These are phyloP conservation scores for Cryptococcus sp. DNA, from an alignment of 1,284 basidiomycete genomes.

Conservation along the genomic window DNA sequence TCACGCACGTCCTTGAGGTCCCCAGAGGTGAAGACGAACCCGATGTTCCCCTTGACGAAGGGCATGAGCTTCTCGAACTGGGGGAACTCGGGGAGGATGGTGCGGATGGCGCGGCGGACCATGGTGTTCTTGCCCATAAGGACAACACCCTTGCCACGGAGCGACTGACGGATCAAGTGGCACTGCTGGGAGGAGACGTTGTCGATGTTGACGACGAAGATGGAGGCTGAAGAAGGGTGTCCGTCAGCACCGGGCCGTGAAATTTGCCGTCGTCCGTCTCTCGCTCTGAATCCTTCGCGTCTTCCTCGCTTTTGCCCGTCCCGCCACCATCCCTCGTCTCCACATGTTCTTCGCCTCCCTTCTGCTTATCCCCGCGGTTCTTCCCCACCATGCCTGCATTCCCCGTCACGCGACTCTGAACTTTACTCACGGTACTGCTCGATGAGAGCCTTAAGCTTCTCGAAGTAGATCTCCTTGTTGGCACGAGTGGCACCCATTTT, in stretches of 20 bases:
- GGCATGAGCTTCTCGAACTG: conserved; percentile 96
- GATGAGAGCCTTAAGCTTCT: conserved; percentile 90
- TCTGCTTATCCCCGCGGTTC: neutral
- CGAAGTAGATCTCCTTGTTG: conserved; percentile 91
- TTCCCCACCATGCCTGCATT: neutral
- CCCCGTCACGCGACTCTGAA: neutral
- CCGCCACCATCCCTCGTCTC: neutral
- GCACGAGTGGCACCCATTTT: conserved; percentile 88
- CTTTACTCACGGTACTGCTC: conserved; percentile 76
- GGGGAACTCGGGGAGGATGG: conserved; percentile 83
- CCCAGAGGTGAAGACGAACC: conserved; percentile 92
- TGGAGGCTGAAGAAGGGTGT: conserved; percentile 64
- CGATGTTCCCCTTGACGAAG: conserved; percentile 94
- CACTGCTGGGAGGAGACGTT: conserved; percentile 99
- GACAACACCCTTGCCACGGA: conserved; percentile 94
- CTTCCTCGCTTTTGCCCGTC: neutral
- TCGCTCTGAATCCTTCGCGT: neutral
- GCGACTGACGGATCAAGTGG: conserved; percentile 77
- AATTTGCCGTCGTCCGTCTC: neutral
- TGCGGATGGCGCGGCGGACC: conserved; percentile 95
- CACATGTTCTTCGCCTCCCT: neutral
- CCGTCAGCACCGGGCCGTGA: neutral
- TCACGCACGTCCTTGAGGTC: conserved; percentile 96
- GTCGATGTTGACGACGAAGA: conserved; percentile 99
- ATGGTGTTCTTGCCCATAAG: conserved; percentile 99